Base-by-base conservation (phyloP, 2,329 filamentous ascomycete species). In the Periconia sp. region DNA sequence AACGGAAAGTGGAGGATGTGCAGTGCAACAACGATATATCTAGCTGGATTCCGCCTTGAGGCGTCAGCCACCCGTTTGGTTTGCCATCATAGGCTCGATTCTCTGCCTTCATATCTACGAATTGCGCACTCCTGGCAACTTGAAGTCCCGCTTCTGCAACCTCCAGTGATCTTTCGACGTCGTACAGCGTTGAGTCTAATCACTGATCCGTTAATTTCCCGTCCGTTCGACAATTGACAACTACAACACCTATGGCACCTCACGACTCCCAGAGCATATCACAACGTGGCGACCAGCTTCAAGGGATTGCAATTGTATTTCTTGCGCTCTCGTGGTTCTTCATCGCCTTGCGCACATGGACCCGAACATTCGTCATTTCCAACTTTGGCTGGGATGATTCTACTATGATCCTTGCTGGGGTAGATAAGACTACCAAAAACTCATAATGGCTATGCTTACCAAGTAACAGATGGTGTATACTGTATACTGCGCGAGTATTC, bases 381-480 rank as follows among this genome's bases (percentile, higher is more conserved):
- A 70, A 59, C 31, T 72, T 74, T 41, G 73, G 74, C 3, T 73
- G 70, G 68, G 74, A 77, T 41, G 74, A 77, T 52, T 59, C 54
- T 11, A 58, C 64, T 2, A 72, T 75, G 60, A 47, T 74, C 28
- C 6, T 9, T 28, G 35, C n/a, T n/a, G n/a, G n/a, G 10, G 21
- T n/a, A 17, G 9, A 29, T 26, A 25, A 25, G 5, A 6, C 15
- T 32, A 16, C 21, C 26, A 21, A 17, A 36, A n/a, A 10, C n/a
- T 11, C 8, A 1, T n/a, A 17, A 9, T 17, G n/a, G n/a, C n/a
- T 6, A 24, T 4, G 31, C 19, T 30, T 16, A 24, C 9, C 4
- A 3, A 22, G 2, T 2, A 23, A 5, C 23, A 71, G 69, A 51
- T 67, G 35, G 46, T 68, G 11, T 71, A 65, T 34, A 64, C 65